These are phyloP conservation scores for Podospora conica DNA, from an alignment of 495 filamentous ascomycete species.

Conservation along the genomic window DNA sequence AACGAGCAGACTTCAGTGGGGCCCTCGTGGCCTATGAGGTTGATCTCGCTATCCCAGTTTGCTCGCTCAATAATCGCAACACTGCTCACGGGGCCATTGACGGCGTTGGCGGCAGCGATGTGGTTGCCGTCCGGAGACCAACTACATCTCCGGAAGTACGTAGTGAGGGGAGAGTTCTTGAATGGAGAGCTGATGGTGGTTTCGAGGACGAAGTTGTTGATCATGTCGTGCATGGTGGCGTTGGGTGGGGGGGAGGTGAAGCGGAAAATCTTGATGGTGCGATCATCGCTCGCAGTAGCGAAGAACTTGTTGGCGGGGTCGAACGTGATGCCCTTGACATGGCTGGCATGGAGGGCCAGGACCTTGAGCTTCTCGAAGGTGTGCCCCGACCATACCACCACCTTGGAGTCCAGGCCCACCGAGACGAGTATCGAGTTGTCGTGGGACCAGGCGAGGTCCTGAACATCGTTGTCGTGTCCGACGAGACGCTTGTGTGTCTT, in stretches of 20 bases:
- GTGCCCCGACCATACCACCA: slow-evolving; percentile 95
- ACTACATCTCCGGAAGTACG: slow-evolving; percentile 92
- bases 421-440: slow-evolving; percentile 95
- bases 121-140: slow-evolving; percentile 98
- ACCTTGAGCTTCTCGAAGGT: slow-evolving; percentile 98
- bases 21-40: slow-evolving; percentile 93
- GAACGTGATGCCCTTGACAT: slow-evolving; percentile 97
- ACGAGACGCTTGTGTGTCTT: slow-evolving; percentile 86
- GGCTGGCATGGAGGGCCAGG: slow-evolving; percentile 82
- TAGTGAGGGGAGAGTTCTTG: slow-evolving; percentile 80
- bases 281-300: slow-evolving; percentile 93
- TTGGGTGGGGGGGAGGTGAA: slow-evolving; percentile 90
- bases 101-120: slow-evolving; percentile 93
- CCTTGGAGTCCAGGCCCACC: slow-evolving; percentile 93
- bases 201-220: slow-evolving; percentile 91
- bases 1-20: slow-evolving; percentile 97
- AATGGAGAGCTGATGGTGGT: slow-evolving; percentile 81
- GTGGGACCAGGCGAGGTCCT: slow-evolving; percentile 94
- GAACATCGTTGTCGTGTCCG: slow-evolving; percentile 97
- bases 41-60: slow-evolving; percentile 93
- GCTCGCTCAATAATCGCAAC: slow-evolving; percentile 92
- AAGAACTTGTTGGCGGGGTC: slow-evolving; percentile 99
- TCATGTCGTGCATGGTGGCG: slow-evolving; percentile 85
- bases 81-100: slow-evolving; percentile 94
- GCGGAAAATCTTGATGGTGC: slow-evolving; percentile 92